Base-by-base conservation (phyloP, 495 filamentous ascomycete species). In the Pyrenula aspistea region DNA sequence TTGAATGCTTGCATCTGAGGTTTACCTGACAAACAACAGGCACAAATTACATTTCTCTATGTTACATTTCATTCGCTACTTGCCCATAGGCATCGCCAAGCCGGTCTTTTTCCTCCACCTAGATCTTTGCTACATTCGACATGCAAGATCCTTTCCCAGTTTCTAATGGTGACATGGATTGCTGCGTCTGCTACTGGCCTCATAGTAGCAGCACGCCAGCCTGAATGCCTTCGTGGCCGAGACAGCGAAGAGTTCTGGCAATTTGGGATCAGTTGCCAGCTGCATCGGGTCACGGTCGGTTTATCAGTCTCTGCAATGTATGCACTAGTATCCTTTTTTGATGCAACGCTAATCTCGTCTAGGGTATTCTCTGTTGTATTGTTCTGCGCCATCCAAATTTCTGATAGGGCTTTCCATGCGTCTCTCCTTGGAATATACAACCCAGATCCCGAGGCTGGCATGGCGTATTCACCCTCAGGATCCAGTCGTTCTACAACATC, bases 191-290 rank as follows among this genome's bases (percentile, higher is more conserved):
- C 73, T 1, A 64, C 72, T 1, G 73, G 73, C 24, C 55, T 75
- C n/a, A 67, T 76, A 2, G 65, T 74, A 12, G 66, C 71, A 12
- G 69, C 72, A 1, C 69, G 71, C 51, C 70, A 75, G 49, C 63
- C 65, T 1, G 63, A 65, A 19, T 76, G 73, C 58, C 65, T 72
- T 11, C 63, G 68, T 15, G 63, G 61, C n/a, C 60, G 62, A 25
- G 59, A 57, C 0, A 51, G 59, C 47, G 67, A 51, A 8, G 59
- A 59, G 11, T 73, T 68, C 54, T 75, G 73, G 72, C 65, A 68
- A 53, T 64, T 67, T 10, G 73, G 73, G 24, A 49, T 62, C 12
- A 73, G 72, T 58, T 76, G 73, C 63, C 66, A 66, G 8, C 68
- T 76, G 47, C 71, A 75, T 55, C 63, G 71, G 25, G 62, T 65